Base-by-base conservation (phyloP, 2,329 filamentous ascomycete species). In the Penicillium freii region DNA sequence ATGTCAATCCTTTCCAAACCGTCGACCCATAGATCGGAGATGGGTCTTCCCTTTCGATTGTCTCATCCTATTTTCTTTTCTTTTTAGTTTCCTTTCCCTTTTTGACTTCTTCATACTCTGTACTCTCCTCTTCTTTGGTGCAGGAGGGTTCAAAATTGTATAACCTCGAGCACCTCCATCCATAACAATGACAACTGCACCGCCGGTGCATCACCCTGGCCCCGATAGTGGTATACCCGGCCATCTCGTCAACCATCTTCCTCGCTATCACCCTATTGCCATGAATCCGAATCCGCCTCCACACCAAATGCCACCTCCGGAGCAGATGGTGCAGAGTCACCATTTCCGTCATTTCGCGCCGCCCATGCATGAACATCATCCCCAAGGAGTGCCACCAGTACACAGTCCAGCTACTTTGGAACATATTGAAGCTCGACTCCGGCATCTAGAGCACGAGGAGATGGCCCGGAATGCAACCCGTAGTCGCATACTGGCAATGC, bases 371-470 rank as follows among this genome's bases (percentile, higher is more conserved):
- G 69, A 71, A 38, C 63, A 62, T 15, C 66, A 65, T 36, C 69
- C 70, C n/a, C 25, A 62, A 19, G 64, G 62, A 31, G 62, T 62
- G 2, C 67, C 69, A 7, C 65, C 62, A 4, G 54, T 67, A 7
- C 64, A 66, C 45, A 61, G 36, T 27, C 62, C 67, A 40, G 62
- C 62, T 6, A 64, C 69, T 39, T 61, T 76, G 54, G 74, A 76
- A 49, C 72, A 75, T 47, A 75, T 76, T 36, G 74, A 76, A 62
- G 61, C 64, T 44, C 73, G 74, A 2, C 58, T 76, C 55, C 68
- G 72, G 33, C 73, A 76, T 58, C 62, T 76, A 61, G 74, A 76
- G 57, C 71, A 75, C 53, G 74, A 76, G 63, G 74, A 76, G 56
- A 73, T 72, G 52, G 66, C 65, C 34, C 72, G 74, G 27, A 73